Evolutionary conservation across 1,139 yeast genomes (phyloP), one percentile per base, ranked within the genome.

Genomic region (Lipomyces yarrowii): DNA sequence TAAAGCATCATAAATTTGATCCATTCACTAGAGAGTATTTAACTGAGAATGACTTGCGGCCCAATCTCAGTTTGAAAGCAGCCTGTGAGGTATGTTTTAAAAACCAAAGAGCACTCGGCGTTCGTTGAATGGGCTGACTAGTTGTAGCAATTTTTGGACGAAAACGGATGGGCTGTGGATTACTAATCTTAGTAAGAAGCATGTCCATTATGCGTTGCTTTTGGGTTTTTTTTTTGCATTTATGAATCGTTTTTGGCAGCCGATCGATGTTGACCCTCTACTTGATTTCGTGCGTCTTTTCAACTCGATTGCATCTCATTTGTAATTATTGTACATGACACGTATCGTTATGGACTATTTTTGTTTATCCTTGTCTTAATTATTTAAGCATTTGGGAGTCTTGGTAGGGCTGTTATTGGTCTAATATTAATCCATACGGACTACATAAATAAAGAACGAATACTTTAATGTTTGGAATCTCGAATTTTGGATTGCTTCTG

Each of bases 21-120:
- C 86, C 85, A 4, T 74, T 81, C 62, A 77, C 83, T 0, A 77
- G 84, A 61, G 75, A 77, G 62, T 78, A 79, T 0, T 71, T 82
- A 64, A 73, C 73, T n/a, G 78, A 78, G 57, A 70, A 71, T 52
- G 83, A 83, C 62, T 72, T 83, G 57, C 77, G 81, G 59, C 84
- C 85, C 0, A 83, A 83, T 65, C 74, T 82, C 64, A 80, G 78
- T 3, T 68, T 83, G 26, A 80, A 80, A 66, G 80, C 80, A 42
- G 81, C 85, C 0, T 83, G 82, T 6, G 77, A 76, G 66, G 72
- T 62, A 51, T 10, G 68, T 62, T 58, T n/a, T n/a, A n/a, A n/a
- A 15, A 26, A 2, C 30, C 33, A 30, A 48, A 21, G 51, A 59
- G 3, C 30, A 26, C 30, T 26, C 30, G 21, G 70, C 64, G 8